Evolutionary conservation across 345 rosid species (phyloP).

Genomic region (Cardamine occulta): DNA sequence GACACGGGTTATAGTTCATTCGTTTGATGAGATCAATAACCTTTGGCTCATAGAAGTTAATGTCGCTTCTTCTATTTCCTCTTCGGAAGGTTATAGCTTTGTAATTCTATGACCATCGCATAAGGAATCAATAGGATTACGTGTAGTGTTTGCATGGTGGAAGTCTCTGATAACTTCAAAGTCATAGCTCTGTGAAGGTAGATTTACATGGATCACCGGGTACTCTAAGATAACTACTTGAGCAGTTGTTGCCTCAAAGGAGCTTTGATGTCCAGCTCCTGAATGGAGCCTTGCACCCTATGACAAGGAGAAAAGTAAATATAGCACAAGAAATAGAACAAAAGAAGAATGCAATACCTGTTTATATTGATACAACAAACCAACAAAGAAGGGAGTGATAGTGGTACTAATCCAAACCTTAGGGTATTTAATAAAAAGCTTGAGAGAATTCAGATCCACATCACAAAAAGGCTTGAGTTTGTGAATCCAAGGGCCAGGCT

Average conservation of each 20-base stretch:
- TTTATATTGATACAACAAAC: neutral
- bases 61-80: slow-evolving; percentile 65
- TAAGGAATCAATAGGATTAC: slow-evolving; percentile 39
- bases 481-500: slow-evolving; percentile 79
- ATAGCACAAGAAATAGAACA: neutral
- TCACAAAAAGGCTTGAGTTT: slow-evolving; percentile 63
- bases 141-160: slow-evolving; percentile 19
- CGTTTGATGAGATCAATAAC: slow-evolving; percentile 52
- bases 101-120: slow-evolving; percentile 41
- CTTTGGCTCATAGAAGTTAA: slow-evolving; percentile 47
- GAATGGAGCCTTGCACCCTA: slow-evolving; percentile 74
- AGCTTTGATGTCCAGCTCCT: slow-evolving; percentile 62
- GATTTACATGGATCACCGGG: slow-evolving; percentile 86
- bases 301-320: slow-evolving; percentile 29
- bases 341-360: neutral
- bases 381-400: slow-evolving; percentile 1
- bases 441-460: slow-evolving; percentile 63
- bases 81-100: slow-evolving; percentile 60
- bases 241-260: slow-evolving; percentile 64
- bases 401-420: slow-evolving; percentile 46
- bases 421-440: slow-evolving; percentile 60
- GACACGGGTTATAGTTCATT: slow-evolving; percentile 34
- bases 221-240: slow-evolving; percentile 65
- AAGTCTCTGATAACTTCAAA: slow-evolving; percentile 63
- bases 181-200: slow-evolving; percentile 62